Conservation (phyloP, 2,329 filamentous ascomycete species). For the Dactylellina haptotyla region DNA sequence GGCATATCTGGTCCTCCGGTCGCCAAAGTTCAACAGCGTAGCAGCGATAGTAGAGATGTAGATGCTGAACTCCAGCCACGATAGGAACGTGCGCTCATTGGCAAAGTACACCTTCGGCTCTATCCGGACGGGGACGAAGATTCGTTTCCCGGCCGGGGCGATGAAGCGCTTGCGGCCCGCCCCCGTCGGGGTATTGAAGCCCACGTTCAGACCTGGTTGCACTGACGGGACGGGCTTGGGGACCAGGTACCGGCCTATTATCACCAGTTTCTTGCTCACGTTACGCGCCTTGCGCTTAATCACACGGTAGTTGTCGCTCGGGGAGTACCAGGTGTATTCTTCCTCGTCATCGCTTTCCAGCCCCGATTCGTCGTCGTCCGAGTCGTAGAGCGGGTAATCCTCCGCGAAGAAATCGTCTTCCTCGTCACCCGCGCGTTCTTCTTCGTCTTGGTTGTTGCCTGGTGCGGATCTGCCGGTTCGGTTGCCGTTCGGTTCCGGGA, state of each 20-base stretch:
- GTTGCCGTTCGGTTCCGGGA: conserved; percentile 13
- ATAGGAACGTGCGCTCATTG: conserved; percentile 92
- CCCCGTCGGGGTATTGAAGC: conserved; percentile 44
- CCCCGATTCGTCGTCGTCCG: conserved; percentile 45
- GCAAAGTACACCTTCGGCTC: conserved; percentile 99
- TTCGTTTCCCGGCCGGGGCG: conserved; percentile 69
- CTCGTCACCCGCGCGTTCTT: conserved; percentile 57
- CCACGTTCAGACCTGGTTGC: conserved; percentile 41
- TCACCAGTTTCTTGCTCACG: conserved; percentile 42
- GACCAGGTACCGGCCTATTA: conserved; percentile 43
- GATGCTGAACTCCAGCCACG: conserved; percentile 97
- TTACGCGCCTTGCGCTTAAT: conserved; percentile 34
- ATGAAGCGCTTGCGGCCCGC: conserved; percentile 64
- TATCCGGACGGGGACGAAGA: conserved; percentile 93
- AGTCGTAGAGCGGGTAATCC: conserved; percentile 40
- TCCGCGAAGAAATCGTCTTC: conserved; percentile 51
- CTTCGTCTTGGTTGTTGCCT: conserved; percentile 58
- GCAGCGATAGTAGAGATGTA: conserved; percentile 89
- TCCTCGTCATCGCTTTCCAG: conserved; percentile 49
- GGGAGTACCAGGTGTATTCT: conserved; percentile 39
- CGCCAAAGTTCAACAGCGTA: conserved; percentile 82
- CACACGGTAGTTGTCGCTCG: conserved; percentile 38
- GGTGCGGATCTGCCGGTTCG: not conserved
- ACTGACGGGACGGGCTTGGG: conserved; percentile 48
- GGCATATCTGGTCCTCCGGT: conserved; percentile 65